Evolutionary conservation across 495 filamentous ascomycete genomes (phyloP).

Genomic region (Beverwykella pulmonaria): DNA sequence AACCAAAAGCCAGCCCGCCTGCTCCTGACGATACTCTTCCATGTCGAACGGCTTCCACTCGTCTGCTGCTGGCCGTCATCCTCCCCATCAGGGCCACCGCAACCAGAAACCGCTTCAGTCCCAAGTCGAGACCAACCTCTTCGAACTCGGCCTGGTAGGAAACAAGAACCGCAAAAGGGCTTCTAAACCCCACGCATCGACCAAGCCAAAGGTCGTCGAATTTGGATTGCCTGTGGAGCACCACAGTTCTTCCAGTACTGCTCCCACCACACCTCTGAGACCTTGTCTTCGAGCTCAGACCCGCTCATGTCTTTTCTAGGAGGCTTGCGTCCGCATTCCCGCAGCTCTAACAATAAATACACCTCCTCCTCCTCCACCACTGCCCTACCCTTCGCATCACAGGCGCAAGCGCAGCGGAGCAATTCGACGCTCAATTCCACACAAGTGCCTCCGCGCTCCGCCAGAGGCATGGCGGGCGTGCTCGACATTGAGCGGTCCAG

Average conservation of each 20-base stretch:
- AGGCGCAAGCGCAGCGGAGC: constrained; percentile 7
- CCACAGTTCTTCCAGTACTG: constrained; percentile 32
- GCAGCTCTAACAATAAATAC: constrained; percentile 25
- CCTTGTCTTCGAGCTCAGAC: constrained; percentile 34
- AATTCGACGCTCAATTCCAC: constrained; percentile 25
- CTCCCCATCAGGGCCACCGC: constrained; percentile 15
- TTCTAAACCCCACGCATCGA: constrained; percentile 8
- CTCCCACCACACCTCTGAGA: constrained; percentile 16
- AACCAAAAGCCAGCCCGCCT: constrained; percentile 26
- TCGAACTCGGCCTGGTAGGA: constrained; percentile 37
- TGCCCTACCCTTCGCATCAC: neutral
- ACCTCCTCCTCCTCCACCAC: constrained; percentile 10
- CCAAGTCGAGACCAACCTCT: constrained; percentile 38
- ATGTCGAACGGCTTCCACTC: constrained; percentile 36
- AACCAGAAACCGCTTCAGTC: constrained; percentile 20
- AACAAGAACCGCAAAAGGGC: constrained; percentile 30
- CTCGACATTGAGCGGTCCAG: constrained; percentile 78
- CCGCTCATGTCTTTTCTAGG: constrained; percentile 40
- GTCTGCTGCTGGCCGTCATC: constrained; percentile 14
- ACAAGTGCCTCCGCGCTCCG: constrained; percentile 45
- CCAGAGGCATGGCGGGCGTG: constrained; percentile 68
- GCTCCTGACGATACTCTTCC: constrained; percentile 20
- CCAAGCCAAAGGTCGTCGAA: constrained; percentile 37
- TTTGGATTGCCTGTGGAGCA: constrained; percentile 34
- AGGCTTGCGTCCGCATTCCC: constrained; percentile 39